Evolutionary conservation across 2,329 filamentous ascomycete species (phyloP).

Genomic region (Aspergillus candidus): DNA sequence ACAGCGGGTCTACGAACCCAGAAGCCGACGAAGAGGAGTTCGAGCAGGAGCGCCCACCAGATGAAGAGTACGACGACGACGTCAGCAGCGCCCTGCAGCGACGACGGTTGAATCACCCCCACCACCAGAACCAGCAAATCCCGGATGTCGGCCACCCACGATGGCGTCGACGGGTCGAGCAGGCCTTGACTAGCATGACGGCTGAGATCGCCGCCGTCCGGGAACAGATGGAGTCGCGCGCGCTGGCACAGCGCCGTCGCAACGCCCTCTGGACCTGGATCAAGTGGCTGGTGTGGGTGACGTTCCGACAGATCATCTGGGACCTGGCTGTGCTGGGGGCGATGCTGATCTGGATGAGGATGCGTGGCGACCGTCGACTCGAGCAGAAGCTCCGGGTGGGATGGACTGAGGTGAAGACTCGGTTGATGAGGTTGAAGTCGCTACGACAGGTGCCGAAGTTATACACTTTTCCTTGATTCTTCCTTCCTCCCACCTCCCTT

Average conservation of each 20-base stretch:
- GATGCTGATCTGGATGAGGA: constrained; percentile 36
- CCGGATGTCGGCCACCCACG: constrained; percentile 41
- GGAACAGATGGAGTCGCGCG: constrained; percentile 77
- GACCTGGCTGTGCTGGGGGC: constrained; percentile 54
- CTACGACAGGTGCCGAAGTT: constrained; percentile 18
- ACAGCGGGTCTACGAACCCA: not conserved
- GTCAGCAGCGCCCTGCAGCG: not conserved
- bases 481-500: not conserved
- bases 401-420: constrained; percentile 29
- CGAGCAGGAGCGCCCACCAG: not conserved
- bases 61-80: constrained; percentile 1
- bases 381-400: constrained; percentile 33
- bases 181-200: constrained; percentile 79
- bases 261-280: constrained; percentile 64
- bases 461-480: constrained; percentile 21
- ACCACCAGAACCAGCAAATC: constrained; percentile 4
- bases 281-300: constrained; percentile 62
- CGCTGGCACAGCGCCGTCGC: constrained; percentile 63
- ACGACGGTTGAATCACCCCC: constrained; percentile 6
- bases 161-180: constrained; percentile 79
- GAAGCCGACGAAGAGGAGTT: too few species aligned
- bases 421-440: constrained; percentile 23
- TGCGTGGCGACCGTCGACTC: constrained; percentile 38
- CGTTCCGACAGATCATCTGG: constrained; percentile 65
- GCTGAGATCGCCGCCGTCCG: constrained; percentile 86